Evolutionary conservation across 805 yeast genomes (phyloP).

Genomic region (Brettanomyces bruxellensis): DNA sequence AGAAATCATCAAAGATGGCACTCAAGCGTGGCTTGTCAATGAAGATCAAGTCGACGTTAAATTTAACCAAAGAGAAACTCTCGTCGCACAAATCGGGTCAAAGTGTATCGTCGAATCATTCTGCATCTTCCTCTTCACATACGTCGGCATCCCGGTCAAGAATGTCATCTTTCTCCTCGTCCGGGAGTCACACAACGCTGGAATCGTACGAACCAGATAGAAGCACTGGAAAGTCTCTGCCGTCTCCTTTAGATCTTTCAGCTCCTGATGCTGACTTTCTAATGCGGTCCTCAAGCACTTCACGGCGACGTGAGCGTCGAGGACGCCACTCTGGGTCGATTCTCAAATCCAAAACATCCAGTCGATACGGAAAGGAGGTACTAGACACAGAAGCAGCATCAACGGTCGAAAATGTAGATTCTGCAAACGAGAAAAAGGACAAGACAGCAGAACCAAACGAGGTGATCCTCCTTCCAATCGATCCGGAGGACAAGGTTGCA

Average conservation of each 20-base stretch:
- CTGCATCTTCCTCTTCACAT: background rate
- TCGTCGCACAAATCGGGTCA: constrained; percentile 1
- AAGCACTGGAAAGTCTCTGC: too few relatives aligned
- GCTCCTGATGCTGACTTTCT: too few relatives aligned
- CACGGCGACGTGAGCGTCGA: background rate
- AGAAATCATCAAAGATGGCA: constrained; percentile 6
- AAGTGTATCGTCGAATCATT: constrained; percentile 4
- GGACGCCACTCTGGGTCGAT: background rate
- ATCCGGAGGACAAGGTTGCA: constrained; percentile 18
- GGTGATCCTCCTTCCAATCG: constrained; percentile 19
- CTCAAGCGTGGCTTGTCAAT: constrained; percentile 11
- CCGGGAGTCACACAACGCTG: too few relatives aligned
- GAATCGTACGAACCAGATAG: too few relatives aligned
- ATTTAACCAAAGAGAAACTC: constrained; percentile 3
- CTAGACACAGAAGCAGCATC: background rate
- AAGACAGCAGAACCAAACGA: constrained; percentile 3
- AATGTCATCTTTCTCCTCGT: background rate
- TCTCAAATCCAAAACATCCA: background rate
- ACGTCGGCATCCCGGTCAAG: constrained; percentile 3
- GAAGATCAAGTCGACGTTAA: constrained; percentile 8
- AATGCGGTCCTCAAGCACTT: too few relatives aligned
- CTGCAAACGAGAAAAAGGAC: background rate
- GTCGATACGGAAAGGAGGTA: background rate
- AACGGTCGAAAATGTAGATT: background rate
- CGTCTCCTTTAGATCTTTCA: too few relatives aligned